Conservation (phyloP, 768 basidiomycete species). For the Guyanaporus albipodus region DNA sequence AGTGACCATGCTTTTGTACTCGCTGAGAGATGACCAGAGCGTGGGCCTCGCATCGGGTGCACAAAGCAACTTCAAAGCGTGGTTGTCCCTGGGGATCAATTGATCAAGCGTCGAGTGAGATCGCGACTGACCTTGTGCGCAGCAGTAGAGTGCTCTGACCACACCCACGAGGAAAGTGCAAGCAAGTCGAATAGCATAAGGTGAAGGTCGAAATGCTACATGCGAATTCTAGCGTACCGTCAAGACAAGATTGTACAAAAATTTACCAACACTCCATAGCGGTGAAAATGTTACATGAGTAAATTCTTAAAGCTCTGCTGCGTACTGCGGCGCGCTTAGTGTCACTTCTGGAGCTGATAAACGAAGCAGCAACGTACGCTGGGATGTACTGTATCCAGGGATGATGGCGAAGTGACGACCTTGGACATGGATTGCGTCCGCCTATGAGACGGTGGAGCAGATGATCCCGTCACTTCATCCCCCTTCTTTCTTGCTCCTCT, state of each 20-base stretch:
- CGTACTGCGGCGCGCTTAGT: slow-evolving; percentile 16
- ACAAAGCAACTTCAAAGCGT: too few relatives aligned
- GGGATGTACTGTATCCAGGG: slow-evolving; percentile 9
- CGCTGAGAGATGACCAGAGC: neutral
- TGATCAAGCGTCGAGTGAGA: too few relatives aligned
- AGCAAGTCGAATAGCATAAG: slow-evolving; percentile 8
- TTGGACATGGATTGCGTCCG: slow-evolving; percentile 29
- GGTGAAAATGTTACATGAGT: slow-evolving; percentile 1
- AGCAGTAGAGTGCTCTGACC: neutral
- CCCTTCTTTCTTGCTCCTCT: neutral
- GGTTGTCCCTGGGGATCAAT: too few relatives aligned
- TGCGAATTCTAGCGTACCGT: slow-evolving; percentile 2
- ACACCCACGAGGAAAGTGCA: neutral
- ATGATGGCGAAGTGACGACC: slow-evolving; percentile 16
- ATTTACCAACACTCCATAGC: slow-evolving; percentile 4
- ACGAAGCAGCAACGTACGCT: slow-evolving; percentile 9
- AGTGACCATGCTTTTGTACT: slow-evolving; percentile 7
- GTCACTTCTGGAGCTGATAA: neutral
- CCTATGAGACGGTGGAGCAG: slow-evolving; percentile 16
- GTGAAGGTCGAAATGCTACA: slow-evolving; percentile 19
- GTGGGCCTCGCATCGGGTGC: neutral
- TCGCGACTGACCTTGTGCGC: too few relatives aligned
- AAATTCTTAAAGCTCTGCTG: slow-evolving; percentile 22
- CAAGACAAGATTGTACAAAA: neutral
- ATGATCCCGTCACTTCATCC: neutral